A percentile compares a stretch with the other conserved stretches of the same genome.
These are phyloP conservation scores for Alternaria gansuensis DNA, from an alignment of 2,329 filamentous ascomycete genomes.

Conservation along the genomic window DNA sequence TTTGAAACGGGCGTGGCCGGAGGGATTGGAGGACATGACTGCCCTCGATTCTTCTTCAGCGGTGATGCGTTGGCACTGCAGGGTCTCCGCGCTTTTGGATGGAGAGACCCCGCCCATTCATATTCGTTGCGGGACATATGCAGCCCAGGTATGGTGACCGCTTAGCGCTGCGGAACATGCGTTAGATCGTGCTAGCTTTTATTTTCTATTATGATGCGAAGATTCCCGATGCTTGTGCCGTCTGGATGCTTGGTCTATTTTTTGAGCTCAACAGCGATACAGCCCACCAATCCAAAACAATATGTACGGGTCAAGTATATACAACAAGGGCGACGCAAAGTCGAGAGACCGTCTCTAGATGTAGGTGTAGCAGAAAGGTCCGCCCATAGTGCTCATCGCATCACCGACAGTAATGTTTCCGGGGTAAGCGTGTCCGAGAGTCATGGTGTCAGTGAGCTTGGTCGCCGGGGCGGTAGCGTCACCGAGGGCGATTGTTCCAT, in stretches of 20 bases:
- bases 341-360: slow-evolving; percentile 24
- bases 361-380: slow-evolving; percentile 60
- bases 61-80: slow-evolving; percentile 51
- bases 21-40: slow-evolving; percentile 43
- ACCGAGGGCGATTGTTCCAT: slow-evolving; percentile 56
- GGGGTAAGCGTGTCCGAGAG: slow-evolving; percentile 51
- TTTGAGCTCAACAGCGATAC: slow-evolving; percentile 2
- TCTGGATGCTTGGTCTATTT: slow-evolving; percentile 7
- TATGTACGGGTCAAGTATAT: slow-evolving; percentile 18
- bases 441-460: slow-evolving; percentile 57
- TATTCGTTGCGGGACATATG: slow-evolving; percentile 19
- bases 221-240: slow-evolving; percentile 1
- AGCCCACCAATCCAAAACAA: not conserved
- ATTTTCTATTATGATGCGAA: not conserved
- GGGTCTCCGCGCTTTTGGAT: slow-evolving; percentile 26
- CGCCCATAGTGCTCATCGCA: slow-evolving; percentile 56
- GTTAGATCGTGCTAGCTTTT: slow-evolving; percentile 16
- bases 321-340: slow-evolving; percentile 6
- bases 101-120: slow-evolving; percentile 28
- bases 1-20: slow-evolving; percentile 42
- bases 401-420: slow-evolving; percentile 50
- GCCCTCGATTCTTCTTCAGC: slow-evolving; percentile 32
- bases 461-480: slow-evolving; percentile 56
- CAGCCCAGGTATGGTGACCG: slow-evolving; percentile 32
- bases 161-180: slow-evolving; percentile 29